Evolutionary conservation across 2,329 filamentous ascomycete species (phyloP).

Genomic region (Fusarium nygamai): DNA sequence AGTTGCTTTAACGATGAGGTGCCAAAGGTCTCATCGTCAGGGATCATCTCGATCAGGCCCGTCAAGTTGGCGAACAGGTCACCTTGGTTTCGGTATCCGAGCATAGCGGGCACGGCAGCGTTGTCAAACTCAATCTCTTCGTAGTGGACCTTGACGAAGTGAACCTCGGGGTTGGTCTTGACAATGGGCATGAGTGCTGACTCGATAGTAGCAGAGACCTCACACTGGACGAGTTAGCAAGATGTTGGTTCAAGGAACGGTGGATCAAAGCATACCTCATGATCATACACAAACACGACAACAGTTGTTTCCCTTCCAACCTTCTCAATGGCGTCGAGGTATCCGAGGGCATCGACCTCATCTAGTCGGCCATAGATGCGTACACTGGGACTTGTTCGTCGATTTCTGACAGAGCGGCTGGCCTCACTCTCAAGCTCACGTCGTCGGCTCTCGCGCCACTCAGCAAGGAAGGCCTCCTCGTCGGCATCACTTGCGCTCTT

Average conservation of each 20-base stretch:
- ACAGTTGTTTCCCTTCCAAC: conserved; percentile 83
- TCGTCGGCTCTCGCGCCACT: conserved; percentile 85
- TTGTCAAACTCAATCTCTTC: conserved; percentile 95
- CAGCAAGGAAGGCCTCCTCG: conserved; percentile 82
- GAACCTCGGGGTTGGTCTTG: conserved; percentile 72
- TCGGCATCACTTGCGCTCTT: conserved; percentile 66
- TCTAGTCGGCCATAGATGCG: conserved; percentile 82
- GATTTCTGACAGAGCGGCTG: conserved; percentile 64
- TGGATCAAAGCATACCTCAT: conserved; percentile 70
- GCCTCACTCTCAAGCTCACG: conserved; percentile 77
- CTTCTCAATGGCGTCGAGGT: conserved; percentile 96
- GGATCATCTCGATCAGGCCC: conserved; percentile 86
- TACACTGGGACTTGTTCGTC: conserved; percentile 80
- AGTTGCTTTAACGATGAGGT: conserved; percentile 63
- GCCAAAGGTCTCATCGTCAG: conserved; percentile 70
- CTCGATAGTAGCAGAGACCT: conserved; percentile 82
- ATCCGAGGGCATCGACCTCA: conserved; percentile 87
- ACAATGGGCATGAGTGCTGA: conserved; percentile 81
- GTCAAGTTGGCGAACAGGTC: conserved; percentile 92
- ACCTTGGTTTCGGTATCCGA: conserved; percentile 87
- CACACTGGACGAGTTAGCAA: conserved; percentile 66
- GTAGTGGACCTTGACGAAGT: conserved; percentile 91
- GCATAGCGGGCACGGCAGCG: conserved; percentile 84
- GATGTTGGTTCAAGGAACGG: background rate
- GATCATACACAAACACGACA: conserved; percentile 92